Base-by-base conservation (phyloP, 108 stramenopile species). In the Discostella pseudostelligera region DNA sequence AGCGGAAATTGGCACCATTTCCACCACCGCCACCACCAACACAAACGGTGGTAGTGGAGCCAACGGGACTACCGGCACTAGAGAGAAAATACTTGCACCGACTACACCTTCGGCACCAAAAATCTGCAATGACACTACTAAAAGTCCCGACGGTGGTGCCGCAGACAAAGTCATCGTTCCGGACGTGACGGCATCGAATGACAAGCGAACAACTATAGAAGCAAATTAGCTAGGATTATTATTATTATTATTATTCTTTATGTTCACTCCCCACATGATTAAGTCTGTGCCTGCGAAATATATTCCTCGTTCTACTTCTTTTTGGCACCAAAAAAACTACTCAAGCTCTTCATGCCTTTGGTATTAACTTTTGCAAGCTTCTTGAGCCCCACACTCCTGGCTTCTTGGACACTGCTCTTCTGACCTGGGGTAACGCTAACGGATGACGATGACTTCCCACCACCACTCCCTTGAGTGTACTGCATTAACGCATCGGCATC, bases 301-400 rank as follows among this genome's bases (percentile, higher is more conserved):
- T 26, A 47, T 19, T 37, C 8, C 12, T 28, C 59, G 8, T 35
- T 36, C 44, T 8, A 51, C 21, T 74, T 62, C 39, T 70, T 64
- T 22, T 47, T 48, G 17, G 63, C 84, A 49, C 83, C 81, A 64
- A 89, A 89, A 46, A 89, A 89, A 45, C 81, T 78, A 12, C 75
- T 56, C 26, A 89, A 42, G 44, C 81, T 78, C 59, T 83, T 85
- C 88, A 89, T 89, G 9, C 88, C 88, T 56, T 85, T 86, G 42
- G 77, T 89, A 70, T 76, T 84, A 29, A 89, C 84, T 65, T 89
- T 89, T 0, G 82, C 80, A 36, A 89, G 48, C 39, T 81, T 45
- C 54, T 89, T 89, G 42, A 87, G 65, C 1, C 83, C 86, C 9
- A 56, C 58, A 44, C 76, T 79, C 51, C 81, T 56, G 25, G 82